Evolutionary conservation across 306 rosid species (phyloP).

Genomic region (Acacia acuminata): DNA sequence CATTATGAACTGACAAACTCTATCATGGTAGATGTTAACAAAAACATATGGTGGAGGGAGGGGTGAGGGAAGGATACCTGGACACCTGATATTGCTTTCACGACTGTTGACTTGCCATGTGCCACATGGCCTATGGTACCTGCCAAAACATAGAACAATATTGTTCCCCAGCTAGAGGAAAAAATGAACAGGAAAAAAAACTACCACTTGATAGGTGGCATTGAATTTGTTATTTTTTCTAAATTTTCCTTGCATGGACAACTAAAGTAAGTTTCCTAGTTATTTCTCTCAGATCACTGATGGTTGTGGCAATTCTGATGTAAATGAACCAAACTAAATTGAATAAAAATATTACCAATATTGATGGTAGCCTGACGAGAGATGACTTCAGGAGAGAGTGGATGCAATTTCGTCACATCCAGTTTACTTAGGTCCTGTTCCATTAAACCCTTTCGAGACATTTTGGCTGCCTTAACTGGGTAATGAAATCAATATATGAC

Average conservation of each 20-base stretch:
- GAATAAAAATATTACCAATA: constrained; percentile 56
- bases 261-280: background rate
- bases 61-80: too few relatives aligned
- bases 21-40: background rate
- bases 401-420: background rate
- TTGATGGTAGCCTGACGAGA: constrained; percentile 61
- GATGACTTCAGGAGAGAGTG: constrained; percentile 1
- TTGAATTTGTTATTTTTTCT: background rate
- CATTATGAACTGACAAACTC: background rate
- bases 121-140: constrained; percentile 99
- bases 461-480: background rate
- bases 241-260: background rate
- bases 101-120: constrained; percentile 95
- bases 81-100: constrained; percentile 96
- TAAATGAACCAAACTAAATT: background rate
- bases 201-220: background rate
- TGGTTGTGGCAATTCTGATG: background rate
- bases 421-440: background rate
- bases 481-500: background rate
- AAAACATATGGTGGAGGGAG: background rate
- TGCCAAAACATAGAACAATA: constrained; percentile 32
- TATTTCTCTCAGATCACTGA: background rate
- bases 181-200: background rate
- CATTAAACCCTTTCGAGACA: constrained; percentile 1
- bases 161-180: constrained; percentile 23